Evolutionary conservation across 2,329 filamentous ascomycete genomes (phyloP).

Genomic region (Laburnicola sp.): DNA sequence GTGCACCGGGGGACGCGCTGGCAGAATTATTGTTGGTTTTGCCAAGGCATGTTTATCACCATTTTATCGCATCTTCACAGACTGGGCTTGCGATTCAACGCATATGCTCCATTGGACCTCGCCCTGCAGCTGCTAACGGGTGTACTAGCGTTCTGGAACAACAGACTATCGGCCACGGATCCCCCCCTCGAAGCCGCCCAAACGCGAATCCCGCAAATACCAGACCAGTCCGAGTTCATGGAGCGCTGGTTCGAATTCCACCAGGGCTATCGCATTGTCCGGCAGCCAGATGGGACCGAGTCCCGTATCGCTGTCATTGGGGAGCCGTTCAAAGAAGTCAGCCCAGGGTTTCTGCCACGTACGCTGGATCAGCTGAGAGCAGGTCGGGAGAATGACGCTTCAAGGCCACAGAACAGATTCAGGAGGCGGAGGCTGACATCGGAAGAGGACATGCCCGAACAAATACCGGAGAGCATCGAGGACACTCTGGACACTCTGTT

Average conservation of each 20-base stretch:
- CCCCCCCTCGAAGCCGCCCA: constrained; percentile 47
- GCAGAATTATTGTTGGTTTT: constrained; percentile 58
- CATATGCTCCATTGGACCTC: not conserved
- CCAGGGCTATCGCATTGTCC: constrained; percentile 49
- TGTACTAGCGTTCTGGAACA: constrained; percentile 52
- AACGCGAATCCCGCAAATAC: constrained; percentile 52
- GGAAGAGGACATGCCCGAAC: constrained; percentile 26
- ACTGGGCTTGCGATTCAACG: not conserved
- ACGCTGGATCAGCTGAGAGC: constrained; percentile 51
- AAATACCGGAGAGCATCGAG: constrained; percentile 37
- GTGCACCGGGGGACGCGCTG: constrained; percentile 53
- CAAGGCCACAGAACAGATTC: constrained; percentile 35
- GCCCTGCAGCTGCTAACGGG: constrained; percentile 11
- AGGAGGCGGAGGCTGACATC: constrained; percentile 24
- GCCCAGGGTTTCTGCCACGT: constrained; percentile 52
- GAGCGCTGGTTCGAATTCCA: constrained; percentile 55
- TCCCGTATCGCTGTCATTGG: constrained; percentile 51
- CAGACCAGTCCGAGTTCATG: constrained; percentile 53
- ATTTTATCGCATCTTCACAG: not conserved
- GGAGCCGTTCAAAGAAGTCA: constrained; percentile 53
- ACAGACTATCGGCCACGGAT: constrained; percentile 49
- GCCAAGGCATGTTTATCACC: constrained; percentile 42
- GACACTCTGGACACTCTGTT: constrained; percentile 42
- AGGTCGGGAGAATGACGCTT: constrained; percentile 33
- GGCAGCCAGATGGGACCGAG: constrained; percentile 48